A percentile compares a stretch with the other conserved stretches of the same genome.
Evolutionary conservation across 169 alveolate species (phyloP).

Genomic region (Plasmodium knowlesi): DNA sequence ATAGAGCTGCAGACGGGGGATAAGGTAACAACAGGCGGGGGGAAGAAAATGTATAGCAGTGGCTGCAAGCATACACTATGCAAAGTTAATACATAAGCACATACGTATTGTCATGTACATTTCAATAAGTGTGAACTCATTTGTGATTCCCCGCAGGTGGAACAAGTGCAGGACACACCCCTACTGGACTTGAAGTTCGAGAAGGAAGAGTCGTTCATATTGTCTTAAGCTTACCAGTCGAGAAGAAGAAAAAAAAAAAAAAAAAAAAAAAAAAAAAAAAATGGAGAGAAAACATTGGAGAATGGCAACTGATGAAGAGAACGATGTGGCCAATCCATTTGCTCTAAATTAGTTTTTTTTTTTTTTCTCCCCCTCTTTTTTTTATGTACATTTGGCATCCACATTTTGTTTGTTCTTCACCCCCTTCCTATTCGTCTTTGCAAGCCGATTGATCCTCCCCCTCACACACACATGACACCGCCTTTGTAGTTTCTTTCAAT

Average conservation of each 20-base stretch:
- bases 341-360: background rate
- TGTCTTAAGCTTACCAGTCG: background rate
- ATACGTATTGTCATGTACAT: background rate
- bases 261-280: background rate
- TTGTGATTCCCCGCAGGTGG: constrained; percentile 10
- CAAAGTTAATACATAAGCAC: background rate
- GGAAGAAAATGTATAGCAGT: background rate
- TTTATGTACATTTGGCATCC: background rate
- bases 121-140: background rate
- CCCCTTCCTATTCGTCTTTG: background rate
- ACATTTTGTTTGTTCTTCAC: background rate
- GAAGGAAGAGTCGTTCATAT: constrained; percentile 61
- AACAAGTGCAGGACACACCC: constrained; percentile 37
- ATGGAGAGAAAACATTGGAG: background rate
- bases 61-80: background rate
- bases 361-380: background rate
- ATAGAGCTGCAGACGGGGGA: constrained; percentile 50
- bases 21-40: constrained; percentile 20
- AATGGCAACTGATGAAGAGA: background rate
- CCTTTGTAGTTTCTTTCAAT: background rate
- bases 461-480: background rate
- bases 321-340: background rate
- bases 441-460: background rate
- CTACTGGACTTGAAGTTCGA: constrained; percentile 56
- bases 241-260: background rate